Conservation (phyloP, 2,329 filamentous ascomycete species). For the Pseudogymnoascus sp. region DNA sequence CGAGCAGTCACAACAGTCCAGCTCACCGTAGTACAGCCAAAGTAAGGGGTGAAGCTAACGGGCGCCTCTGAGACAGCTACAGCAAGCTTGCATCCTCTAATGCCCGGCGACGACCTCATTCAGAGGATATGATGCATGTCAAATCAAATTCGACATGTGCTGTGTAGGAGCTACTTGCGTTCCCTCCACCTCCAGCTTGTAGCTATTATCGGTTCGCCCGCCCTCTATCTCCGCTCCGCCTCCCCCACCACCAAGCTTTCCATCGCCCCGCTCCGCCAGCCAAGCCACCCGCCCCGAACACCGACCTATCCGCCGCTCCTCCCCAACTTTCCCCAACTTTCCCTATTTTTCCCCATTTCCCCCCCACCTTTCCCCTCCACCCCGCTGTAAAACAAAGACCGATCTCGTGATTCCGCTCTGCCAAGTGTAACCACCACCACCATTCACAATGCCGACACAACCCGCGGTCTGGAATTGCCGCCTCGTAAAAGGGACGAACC, state of each 20-base stretch:
- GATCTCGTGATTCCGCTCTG: not conserved
- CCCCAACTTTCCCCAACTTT: no score
- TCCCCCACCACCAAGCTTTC: not conserved
- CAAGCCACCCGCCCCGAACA: not conserved
- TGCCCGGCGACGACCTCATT: not conserved
- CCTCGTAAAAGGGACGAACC: not conserved
- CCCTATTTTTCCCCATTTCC: not conserved
- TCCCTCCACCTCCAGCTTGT: no score
- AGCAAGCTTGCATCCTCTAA: not conserved
- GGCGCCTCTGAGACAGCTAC: not conserved
- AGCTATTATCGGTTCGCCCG: no score
- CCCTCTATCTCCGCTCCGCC: not conserved
- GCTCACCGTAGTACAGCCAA: not conserved
- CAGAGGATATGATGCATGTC: not conserved
- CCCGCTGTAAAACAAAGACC: not conserved
- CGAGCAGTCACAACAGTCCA: not conserved
- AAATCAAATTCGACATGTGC: not conserved
- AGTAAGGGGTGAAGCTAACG: not conserved
- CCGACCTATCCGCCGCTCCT: not conserved
- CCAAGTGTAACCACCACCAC: not conserved
- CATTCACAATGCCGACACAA: not conserved
- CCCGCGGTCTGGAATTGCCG: not conserved
- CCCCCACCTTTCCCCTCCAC: not conserved
- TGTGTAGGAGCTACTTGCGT: no score
- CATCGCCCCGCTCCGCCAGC: not conserved